These are phyloP conservation scores for Trypanosoma melophagium DNA, from an alignment of 208 protist genomes.

Conservation along the genomic window DNA sequence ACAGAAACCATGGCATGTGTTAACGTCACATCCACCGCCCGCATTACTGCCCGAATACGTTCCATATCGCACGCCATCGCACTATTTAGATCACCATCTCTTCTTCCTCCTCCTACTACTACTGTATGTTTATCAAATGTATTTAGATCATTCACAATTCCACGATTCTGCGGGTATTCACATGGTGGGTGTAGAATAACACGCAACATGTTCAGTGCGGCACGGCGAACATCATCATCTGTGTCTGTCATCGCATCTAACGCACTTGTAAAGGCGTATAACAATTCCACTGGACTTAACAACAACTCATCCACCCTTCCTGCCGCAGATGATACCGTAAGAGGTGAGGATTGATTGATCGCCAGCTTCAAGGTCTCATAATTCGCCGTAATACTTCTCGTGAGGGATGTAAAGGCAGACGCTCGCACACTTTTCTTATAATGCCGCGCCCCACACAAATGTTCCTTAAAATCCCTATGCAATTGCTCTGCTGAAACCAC, in stretches of 20 bases:
- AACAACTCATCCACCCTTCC: neutral
- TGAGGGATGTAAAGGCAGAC: constrained; percentile 56
- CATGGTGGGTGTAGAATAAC: constrained; percentile 27
- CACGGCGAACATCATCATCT: constrained; percentile 58
- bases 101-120: neutral
- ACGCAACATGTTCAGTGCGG: constrained; percentile 43
- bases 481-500: constrained; percentile 23
- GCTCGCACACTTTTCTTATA: constrained; percentile 64
- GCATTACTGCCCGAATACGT: constrained; percentile 39
- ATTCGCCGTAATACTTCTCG: constrained; percentile 18
- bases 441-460: constrained; percentile 51
- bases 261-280: constrained; percentile 56
- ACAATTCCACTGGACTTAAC: constrained; percentile 49
- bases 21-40: constrained; percentile 56
- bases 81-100: neutral
- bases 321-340: neutral
- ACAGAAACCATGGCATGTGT: constrained; percentile 72
- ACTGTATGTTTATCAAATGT: neutral
- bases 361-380: neutral
- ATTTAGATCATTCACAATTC: neutral
- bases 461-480: constrained; percentile 44
- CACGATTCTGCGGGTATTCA: neutral
- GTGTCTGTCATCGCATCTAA: constrained; percentile 77
- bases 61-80: constrained; percentile 31
- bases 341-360: neutral